A percentile compares a stretch with the other conserved stretches of the same genome.
Conservation (phyloP, 2,329 filamentous ascomycete species). For the Calonectria pseudoreteaudii region DNA sequence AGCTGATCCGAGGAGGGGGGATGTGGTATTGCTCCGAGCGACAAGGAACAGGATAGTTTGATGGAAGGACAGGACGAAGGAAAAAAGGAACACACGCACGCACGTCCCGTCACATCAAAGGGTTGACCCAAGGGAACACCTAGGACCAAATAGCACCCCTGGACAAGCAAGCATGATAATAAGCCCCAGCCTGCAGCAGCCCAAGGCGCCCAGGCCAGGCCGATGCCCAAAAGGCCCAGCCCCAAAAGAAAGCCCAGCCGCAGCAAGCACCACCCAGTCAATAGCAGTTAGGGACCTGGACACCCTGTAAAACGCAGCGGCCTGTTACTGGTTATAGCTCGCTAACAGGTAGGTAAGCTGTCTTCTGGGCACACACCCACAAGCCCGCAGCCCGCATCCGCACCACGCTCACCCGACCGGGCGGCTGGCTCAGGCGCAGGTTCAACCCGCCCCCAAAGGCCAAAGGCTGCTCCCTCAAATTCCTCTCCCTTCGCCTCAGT, state of each 20-base stretch:
- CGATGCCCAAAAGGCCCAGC: conserved; percentile 13
- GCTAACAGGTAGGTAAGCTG: neutral
- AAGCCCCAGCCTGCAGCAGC: conserved; percentile 6
- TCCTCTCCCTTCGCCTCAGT: conserved; percentile 34
- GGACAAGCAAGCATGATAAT: conserved; percentile 4
- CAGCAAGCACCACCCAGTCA: conserved; percentile 2
- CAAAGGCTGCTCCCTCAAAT: conserved; percentile 32
- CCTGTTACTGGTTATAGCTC: neutral
- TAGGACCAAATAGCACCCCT: neutral
- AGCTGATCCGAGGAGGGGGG: neutral
- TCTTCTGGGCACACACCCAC: conserved; percentile 2
- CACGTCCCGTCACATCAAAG: neutral
- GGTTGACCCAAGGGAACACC: neutral
- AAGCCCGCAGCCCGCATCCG: conserved; percentile 16
- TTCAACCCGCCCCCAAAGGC: conserved; percentile 1
- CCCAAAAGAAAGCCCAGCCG: conserved; percentile 17
- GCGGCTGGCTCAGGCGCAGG: conserved; percentile 18
- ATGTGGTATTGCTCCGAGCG: neutral
- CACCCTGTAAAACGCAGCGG: conserved; percentile 9
- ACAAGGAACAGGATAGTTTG: neutral
- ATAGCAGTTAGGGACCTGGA: neutral
- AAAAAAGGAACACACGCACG: neutral
- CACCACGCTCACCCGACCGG: conserved; percentile 17
- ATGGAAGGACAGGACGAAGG: neutral
- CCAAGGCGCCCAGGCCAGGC: conserved; percentile 19